These are phyloP conservation scores for Neurospora sp. DNA, from an alignment of 495 filamentous ascomycete species.

Conservation along the genomic window DNA sequence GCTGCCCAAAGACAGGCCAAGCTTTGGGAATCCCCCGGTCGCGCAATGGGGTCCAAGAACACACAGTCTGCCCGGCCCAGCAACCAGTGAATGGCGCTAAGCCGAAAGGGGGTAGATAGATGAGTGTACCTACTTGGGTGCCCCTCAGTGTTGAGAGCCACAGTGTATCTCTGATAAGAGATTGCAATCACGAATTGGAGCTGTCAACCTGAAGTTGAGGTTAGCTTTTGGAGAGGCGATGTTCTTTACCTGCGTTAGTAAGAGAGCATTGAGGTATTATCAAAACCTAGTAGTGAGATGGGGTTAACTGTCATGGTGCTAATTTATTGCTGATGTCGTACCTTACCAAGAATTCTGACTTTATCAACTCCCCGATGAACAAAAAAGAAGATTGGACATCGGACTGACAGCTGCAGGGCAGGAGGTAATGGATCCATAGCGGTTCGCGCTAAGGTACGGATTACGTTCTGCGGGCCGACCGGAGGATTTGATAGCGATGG, in stretches of 20 bases:
- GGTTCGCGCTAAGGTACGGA: neutral
- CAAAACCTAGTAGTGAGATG: neutral
- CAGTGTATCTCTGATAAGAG: neutral
- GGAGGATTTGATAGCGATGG: neutral
- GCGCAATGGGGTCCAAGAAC: neutral
- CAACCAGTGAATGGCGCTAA: neutral
- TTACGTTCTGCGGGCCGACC: neutral
- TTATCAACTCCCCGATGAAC: neutral
- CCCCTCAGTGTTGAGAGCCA: neutral
- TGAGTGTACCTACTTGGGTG: neutral
- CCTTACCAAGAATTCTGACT: neutral
- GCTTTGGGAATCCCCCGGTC: neutral
- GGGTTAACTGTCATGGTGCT: neutral
- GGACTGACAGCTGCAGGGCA: neutral
- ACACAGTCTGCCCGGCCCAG: neutral
- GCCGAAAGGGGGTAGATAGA: neutral
- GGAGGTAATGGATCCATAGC: neutral
- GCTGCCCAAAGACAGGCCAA: neutral
- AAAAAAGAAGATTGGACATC: neutral
- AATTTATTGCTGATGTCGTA: neutral
- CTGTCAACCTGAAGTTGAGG: neutral
- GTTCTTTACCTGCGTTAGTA: neutral
- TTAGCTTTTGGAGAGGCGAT: neutral
- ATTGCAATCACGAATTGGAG: neutral
- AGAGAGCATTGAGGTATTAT: neutral